Evolutionary conservation across 2,329 filamentous ascomycete species (phyloP), one percentile per base, ranked within the genome.

Genomic region (Cladophialophora yegresii): DNA sequence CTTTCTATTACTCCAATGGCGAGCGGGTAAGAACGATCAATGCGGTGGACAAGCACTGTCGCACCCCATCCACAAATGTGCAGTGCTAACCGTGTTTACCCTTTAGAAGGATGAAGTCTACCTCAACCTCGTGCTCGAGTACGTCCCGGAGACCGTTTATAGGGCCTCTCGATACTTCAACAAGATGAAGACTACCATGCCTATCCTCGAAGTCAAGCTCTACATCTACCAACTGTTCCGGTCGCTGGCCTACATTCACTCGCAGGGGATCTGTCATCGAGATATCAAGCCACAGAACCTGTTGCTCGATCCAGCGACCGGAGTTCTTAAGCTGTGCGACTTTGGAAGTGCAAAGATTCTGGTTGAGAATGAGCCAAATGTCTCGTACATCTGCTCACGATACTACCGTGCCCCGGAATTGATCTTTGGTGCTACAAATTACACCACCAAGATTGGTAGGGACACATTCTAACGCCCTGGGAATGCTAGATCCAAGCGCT

Each of bases 171-270:
- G 95, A 74, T 98, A 97, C 82, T 99, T 99, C 85, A 98, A 96
- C 85, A 99, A 99, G 84, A 89, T 98, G 89, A 99, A 98, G 87
- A 96, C 93, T 6, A 97, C 93, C 59, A 99, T 99, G 95, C 95
- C 95, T 16, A 96, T 93, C 73, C 87, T 99, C 72, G 95, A 99
- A 80, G 92, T 98, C 77, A 99, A 99, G 84, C 89, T 99, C 68
- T 99, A 98, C 84, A 99, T 93, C 77, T 99, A 99, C 82, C 95
- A 99, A 83, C 89, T 99, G 61, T 99, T 99, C 87, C 89, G 95
- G 73, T 96, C 95, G 40, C 85, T 99, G 72, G 95, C 95, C 75
- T 99, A 99, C 81, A 99, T 99, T 73, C 95, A 99, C 81, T 98
- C 95, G 9, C 93, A 97, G 81, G 95, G 95, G 74, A 99, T 99